Percentiles rank a stretch among this genome's conserved stretches.
These are phyloP conservation scores for Saccharomyces uvarum DNA, from an alignment of 1,139 yeast species.

Conservation along the genomic window DNA sequence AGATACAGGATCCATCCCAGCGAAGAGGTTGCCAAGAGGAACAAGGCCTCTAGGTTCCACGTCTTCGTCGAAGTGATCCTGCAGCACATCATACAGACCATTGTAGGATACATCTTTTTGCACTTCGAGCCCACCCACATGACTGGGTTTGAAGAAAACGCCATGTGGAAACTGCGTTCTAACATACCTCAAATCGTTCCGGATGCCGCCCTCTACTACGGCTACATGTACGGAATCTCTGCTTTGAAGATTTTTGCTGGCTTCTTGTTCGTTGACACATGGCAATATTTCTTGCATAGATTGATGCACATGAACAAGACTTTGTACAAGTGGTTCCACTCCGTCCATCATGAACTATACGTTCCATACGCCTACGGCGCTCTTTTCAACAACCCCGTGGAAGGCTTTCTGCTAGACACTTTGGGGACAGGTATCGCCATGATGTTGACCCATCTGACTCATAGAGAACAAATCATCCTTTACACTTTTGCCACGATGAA, in stretches of 20 bases:
- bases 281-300: slow-evolving; percentile 92
- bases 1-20: slow-evolving; percentile 85
- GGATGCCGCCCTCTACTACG: slow-evolving; percentile 38
- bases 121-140: slow-evolving; percentile 53
- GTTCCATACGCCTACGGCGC: slow-evolving; percentile 98
- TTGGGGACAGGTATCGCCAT: slow-evolving; percentile 84
- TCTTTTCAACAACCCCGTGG: slow-evolving; percentile 84
- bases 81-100: slow-evolving; percentile 77
- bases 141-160: slow-evolving; percentile 66
- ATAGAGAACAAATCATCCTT: slow-evolving; percentile 67
- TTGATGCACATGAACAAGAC: slow-evolving; percentile 76
- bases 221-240: slow-evolving; percentile 58
- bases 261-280: slow-evolving; percentile 72
- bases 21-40: slow-evolving; percentile 68
- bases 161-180: slow-evolving; percentile 59
- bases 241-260: slow-evolving; percentile 50
- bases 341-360: slow-evolving; percentile 87
- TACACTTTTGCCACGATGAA: slow-evolving; percentile 87
- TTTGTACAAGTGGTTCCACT: slow-evolving; percentile 75
- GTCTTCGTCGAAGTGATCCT: slow-evolving; percentile 75
- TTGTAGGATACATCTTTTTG: slow-evolving; percentile 53
- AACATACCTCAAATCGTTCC: slow-evolving; percentile 38
- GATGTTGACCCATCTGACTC: slow-evolving; percentile 52
- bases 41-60: slow-evolving; percentile 60
- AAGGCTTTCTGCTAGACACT: slow-evolving; percentile 88